Conservation (phyloP, 768 basidiomycete species). For the Nevesoporus exiguus region DNA sequence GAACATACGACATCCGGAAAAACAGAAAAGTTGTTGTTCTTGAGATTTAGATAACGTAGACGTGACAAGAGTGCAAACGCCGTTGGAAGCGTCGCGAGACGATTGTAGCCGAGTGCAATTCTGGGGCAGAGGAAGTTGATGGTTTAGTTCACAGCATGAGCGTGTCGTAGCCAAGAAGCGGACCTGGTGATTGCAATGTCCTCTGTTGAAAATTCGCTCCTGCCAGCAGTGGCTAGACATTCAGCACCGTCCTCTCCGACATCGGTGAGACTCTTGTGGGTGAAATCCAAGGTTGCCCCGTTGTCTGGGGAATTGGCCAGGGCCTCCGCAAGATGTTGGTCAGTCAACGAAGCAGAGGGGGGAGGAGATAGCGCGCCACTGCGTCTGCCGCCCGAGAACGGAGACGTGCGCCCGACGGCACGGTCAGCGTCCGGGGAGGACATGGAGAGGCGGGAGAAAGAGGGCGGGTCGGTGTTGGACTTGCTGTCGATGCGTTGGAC, state of each 20-base stretch:
- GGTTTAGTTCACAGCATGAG: slow-evolving; percentile 6
- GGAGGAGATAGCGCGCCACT: slow-evolving; percentile 28
- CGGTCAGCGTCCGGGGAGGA: slow-evolving; percentile 30
- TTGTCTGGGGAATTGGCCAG: slow-evolving; percentile 64
- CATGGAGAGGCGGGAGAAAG: slow-evolving; percentile 19
- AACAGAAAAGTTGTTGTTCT: slow-evolving; percentile 73
- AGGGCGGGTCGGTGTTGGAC: slow-evolving; percentile 11
- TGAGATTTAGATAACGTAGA: slow-evolving; percentile 83
- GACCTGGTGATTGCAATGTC: slow-evolving; percentile 62
- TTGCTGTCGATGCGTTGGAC: slow-evolving; percentile 12
- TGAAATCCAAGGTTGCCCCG: slow-evolving; percentile 82
- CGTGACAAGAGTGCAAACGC: slow-evolving; percentile 69
- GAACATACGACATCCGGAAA: slow-evolving; percentile 84
- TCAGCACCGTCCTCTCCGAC: slow-evolving; percentile 73
- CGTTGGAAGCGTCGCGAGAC: slow-evolving; percentile 70
- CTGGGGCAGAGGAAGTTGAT: slow-evolving; percentile 37
- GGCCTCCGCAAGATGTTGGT: slow-evolving; percentile 63
- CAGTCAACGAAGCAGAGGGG: slow-evolving; percentile 44
- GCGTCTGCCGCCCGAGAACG: slow-evolving; percentile 24
- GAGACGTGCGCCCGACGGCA: slow-evolving; percentile 27
- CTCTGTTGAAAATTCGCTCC: slow-evolving; percentile 42
- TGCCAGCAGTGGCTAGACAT: slow-evolving; percentile 64
- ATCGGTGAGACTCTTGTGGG: slow-evolving; percentile 73
- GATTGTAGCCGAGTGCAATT: slow-evolving; percentile 84
- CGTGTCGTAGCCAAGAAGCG: slow-evolving; percentile 18